Evolutionary conservation across 2,329 filamentous ascomycete genomes (phyloP), one percentile per base, ranked within the genome.

Genomic region (Fonsecaea nubica): DNA sequence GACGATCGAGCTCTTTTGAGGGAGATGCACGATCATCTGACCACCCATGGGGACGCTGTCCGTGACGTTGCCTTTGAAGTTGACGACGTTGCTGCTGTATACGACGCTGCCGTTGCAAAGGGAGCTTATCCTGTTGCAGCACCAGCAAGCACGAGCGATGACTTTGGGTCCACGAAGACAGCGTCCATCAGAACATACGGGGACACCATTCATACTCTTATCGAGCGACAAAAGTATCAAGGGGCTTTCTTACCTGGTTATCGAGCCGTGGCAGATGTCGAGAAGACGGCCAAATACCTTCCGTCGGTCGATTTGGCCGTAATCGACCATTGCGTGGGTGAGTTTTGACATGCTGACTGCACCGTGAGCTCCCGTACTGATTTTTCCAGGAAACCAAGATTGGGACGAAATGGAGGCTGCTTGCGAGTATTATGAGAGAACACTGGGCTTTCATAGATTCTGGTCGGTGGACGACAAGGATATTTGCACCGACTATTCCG

Each of bases 31-130:
- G 84, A 84, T 15, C 93, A 97, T 77, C 86, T 96, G 45, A 91
- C 93, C 80, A 86, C 88, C 68, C 94, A 98, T 75, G 93, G 94
- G 30, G 94, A 98, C 79, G 94, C 90, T 12, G 93, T 97, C 62
- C 97, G 96, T 81, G 94, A 97, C 75, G 93, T 97, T 38, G 91
- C 93, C 10, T 97, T 97, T 76, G 92, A 96, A 78, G 94, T 98
- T 12, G 93, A 98, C 79, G 88, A 92, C 74, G 92, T 96, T 42
- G 87, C 90, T 65, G 90, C 87, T 53, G 91, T 97, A 4, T 97
- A 92, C 78, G 76, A 82, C 64, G 87, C 87, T 64, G 94, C 94
- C 18, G 84, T 96, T 13, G 81, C 72, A 58, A 80, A 80, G 62
- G 80, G 80, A 2, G 80, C 78, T 2, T 75, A 78, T 69, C 73